These are phyloP conservation scores for Camelina hispida DNA, from an alignment of 345 rosid genomes.

Conservation along the genomic window DNA sequence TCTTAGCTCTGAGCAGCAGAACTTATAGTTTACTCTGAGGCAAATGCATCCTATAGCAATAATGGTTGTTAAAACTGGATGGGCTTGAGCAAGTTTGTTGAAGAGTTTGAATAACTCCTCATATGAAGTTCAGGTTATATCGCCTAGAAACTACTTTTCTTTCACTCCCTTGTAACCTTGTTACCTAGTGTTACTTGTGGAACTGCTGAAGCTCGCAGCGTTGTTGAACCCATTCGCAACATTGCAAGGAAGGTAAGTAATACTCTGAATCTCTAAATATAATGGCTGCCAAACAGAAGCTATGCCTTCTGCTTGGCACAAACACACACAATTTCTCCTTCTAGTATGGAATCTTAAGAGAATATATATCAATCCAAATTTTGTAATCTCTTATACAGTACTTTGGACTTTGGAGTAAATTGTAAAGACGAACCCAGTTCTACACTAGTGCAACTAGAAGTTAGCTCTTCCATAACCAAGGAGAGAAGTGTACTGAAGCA, in stretches of 20 bases:
- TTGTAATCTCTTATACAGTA: constrained; percentile 32
- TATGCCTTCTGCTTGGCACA: no score
- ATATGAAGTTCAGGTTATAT: constrained; percentile 70
- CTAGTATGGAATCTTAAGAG: constrained; percentile 1
- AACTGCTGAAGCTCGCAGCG: constrained; percentile 94
- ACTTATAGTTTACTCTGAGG: constrained; percentile 74
- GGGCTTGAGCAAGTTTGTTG: no score
- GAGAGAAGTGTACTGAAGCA: constrained; percentile 48
- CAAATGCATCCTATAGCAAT: constrained; percentile 49
- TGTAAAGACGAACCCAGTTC: constrained; percentile 47
- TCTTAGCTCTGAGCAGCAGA: constrained; percentile 68
- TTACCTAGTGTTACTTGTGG: constrained; percentile 93
- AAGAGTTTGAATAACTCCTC: no score
- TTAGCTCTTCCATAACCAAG: constrained; percentile 40
- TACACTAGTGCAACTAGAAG: constrained; percentile 35
- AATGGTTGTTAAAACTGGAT: constrained; percentile 44
- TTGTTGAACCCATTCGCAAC: constrained; percentile 93
- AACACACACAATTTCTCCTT: not conserved
- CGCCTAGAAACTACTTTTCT: constrained; percentile 94
- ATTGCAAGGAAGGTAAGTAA: no score
- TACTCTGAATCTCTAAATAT: no score
- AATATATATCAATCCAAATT: not conserved
- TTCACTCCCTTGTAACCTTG: constrained; percentile 97
- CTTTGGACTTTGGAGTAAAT: constrained; percentile 42
- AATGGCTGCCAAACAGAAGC: no score